These are phyloP conservation scores for Miamiensis avidus DNA, from an alignment of 169 alveolate species.

Conservation along the genomic window DNA sequence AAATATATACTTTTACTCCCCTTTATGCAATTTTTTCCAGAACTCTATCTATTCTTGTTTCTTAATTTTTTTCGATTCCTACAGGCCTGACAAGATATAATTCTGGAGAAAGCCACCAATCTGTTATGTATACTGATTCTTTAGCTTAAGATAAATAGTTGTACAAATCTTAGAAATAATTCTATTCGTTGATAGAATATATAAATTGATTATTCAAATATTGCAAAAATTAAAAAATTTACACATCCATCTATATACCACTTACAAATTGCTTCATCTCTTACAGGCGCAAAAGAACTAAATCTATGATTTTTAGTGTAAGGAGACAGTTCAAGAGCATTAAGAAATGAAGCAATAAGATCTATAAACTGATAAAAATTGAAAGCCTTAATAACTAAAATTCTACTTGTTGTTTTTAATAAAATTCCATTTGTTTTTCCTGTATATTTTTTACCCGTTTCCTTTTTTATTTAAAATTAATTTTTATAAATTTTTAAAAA, in stretches of 20 bases:
- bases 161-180: slow-evolving; percentile 68
- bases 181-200: slow-evolving; percentile 4
- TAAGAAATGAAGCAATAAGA: slow-evolving; percentile 5
- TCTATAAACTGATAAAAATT: slow-evolving; percentile 25
- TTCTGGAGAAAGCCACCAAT: slow-evolving; percentile 89
- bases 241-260: slow-evolving; percentile 77
- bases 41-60: slow-evolving; percentile 19
- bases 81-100: slow-evolving; percentile 74
- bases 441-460: slow-evolving; percentile 29
- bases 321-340: slow-evolving; percentile 30
- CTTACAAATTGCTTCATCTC: slow-evolving; percentile 45
- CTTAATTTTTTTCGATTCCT: neutral
- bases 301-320: slow-evolving; percentile 24
- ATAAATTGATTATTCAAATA: neutral
- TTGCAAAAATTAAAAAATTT: neutral
- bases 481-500: no score
- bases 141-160: slow-evolving; percentile 63
- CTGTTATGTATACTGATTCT: slow-evolving; percentile 77
- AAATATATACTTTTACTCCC: slow-evolving; percentile 18
- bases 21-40: slow-evolving; percentile 1
- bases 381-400: slow-evolving; percentile 15
- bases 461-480: neutral
- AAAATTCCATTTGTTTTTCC: slow-evolving; percentile 48
- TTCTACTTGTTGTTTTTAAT: slow-evolving; percentile 30
- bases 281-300: slow-evolving; percentile 71